phyloP scores from a whole-genome alignment of 1,139 yeast genomes.

The Saccharomycopsis hybrid region DNA sequence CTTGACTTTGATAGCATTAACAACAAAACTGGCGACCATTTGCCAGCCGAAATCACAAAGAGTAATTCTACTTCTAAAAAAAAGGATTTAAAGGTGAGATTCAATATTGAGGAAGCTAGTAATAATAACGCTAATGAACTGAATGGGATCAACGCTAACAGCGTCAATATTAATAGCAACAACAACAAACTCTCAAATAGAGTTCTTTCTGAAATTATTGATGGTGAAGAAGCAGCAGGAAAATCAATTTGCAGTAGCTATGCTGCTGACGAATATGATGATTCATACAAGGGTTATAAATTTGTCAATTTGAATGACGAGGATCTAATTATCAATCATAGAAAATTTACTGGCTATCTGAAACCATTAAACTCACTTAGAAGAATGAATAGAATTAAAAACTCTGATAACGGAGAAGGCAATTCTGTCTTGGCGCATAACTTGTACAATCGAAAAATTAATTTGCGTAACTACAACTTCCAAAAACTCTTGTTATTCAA shows the following conservation, averaged over 20 bases:
- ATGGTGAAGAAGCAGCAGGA: not conserved
- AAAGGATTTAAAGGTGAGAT: conserved; percentile 17
- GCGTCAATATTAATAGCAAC: not conserved
- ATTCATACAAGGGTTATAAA: conserved; percentile 9
- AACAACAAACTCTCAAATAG: not conserved
- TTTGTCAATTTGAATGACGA: conserved; percentile 11
- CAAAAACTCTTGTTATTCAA: conserved; percentile 18
- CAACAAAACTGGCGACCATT: not conserved
- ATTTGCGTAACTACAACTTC: conserved; percentile 19
- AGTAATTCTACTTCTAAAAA: conserved; percentile 1
- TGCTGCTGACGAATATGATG: conserved; percentile 9
- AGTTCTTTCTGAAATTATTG: not conserved
- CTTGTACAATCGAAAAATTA: conserved; percentile 18
- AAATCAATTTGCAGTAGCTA: not conserved
- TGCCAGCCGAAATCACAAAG: not conserved
- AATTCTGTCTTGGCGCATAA: conserved; percentile 15
- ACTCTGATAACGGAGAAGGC: conserved; percentile 14
- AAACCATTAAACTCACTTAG: conserved; percentile 18
- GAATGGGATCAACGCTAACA: not conserved
- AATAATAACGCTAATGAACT: too few relatives aligned
- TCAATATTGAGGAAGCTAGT: conserved; percentile 7
- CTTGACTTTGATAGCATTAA: conserved; percentile 15
- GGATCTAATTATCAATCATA: conserved; percentile 12
- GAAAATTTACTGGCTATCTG: conserved; percentile 13
- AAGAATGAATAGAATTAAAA: conserved; percentile 18